Evolutionary conservation across 75 land plant species (phyloP).

Genomic region (Pinus tabuliformis): DNA sequence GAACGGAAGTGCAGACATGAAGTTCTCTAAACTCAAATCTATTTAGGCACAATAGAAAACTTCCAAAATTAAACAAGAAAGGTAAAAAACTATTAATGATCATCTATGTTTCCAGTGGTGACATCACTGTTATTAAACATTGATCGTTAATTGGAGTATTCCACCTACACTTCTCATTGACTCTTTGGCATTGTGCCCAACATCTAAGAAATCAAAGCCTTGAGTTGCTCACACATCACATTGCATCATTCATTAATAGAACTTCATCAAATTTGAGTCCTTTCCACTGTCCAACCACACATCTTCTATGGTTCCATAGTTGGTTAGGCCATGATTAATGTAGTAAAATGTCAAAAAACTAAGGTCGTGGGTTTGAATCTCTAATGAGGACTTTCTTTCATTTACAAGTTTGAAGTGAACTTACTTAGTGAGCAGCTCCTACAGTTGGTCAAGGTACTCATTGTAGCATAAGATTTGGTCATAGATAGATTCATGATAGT

Average conservation of each 20-base stretch:
- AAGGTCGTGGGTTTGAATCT: too few species aligned
- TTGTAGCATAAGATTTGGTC: slow-evolving; percentile 72
- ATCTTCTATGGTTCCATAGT: slow-evolving; percentile 83
- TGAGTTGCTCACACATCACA: slow-evolving; percentile 78
- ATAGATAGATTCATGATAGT: slow-evolving; percentile 71
- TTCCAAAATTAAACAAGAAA: too few species aligned
- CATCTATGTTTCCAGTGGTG: not conserved
- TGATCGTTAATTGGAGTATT: slow-evolving; percentile 78
- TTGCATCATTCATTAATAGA: slow-evolving; percentile 65
- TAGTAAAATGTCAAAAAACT: slow-evolving; percentile 4
- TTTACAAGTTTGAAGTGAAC: too few species aligned
- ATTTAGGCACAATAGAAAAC: too few species aligned
- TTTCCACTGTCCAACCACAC: slow-evolving; percentile 91
- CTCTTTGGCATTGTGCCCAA: slow-evolving; percentile 83
- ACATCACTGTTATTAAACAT: slow-evolving; percentile 56
- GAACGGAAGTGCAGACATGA: too few species aligned
- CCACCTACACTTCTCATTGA: slow-evolving; percentile 83
- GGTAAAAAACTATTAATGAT: too few species aligned
- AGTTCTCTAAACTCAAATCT: too few species aligned
- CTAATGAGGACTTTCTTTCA: too few species aligned
- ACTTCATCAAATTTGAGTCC: slow-evolving; percentile 37
- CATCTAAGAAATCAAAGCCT: slow-evolving; percentile 80
- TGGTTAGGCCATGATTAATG: slow-evolving; percentile 36
- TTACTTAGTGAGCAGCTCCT: slow-evolving; percentile 34
- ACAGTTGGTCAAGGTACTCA: slow-evolving; percentile 80